phyloP scores from a whole-genome alignment of 805 yeast species.

The Isabelozyma gotoi region DNA sequence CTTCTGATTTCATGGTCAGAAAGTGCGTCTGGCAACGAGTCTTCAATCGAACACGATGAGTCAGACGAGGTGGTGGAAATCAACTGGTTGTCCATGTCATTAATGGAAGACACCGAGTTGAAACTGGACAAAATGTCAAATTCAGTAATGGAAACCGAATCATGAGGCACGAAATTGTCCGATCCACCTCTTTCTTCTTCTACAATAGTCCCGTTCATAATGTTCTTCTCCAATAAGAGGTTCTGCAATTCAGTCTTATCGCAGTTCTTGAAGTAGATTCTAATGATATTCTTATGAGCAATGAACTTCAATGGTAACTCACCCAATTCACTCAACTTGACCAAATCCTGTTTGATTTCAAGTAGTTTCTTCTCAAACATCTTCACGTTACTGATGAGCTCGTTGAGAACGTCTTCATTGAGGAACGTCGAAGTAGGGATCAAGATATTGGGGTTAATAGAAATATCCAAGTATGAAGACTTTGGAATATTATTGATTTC shows the following conservation, averaged over 20 bases:
- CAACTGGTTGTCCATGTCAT: background rate
- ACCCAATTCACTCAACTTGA: slow-evolving; percentile 56
- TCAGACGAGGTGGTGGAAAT: slow-evolving; percentile 4
- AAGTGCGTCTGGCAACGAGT: slow-evolving; percentile 13
- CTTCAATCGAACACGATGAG: background rate
- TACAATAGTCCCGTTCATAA: slow-evolving; percentile 55
- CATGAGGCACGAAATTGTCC: background rate
- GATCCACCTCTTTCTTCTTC: slow-evolving; percentile 20
- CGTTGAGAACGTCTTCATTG: slow-evolving; percentile 35
- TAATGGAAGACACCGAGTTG: background rate
- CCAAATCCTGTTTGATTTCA: slow-evolving; percentile 43
- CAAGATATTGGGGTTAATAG: slow-evolving; percentile 20
- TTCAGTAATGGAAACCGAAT: slow-evolving; percentile 2
- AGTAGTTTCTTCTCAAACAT: slow-evolving; percentile 41
- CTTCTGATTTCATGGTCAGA: slow-evolving; percentile 19
- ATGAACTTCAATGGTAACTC: slow-evolving; percentile 59
- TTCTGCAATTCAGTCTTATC: slow-evolving; percentile 57
- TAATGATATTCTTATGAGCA: slow-evolving; percentile 34
- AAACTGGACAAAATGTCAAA: slow-evolving; percentile 1
- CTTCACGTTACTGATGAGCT: slow-evolving; percentile 59
- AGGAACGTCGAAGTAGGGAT: slow-evolving; percentile 35
- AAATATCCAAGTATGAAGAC: slow-evolving; percentile 33
- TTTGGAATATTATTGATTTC: background rate
- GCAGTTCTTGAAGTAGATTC: slow-evolving; percentile 72
- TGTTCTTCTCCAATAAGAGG: slow-evolving; percentile 58